Percentiles rank a stretch among this genome's conserved stretches.
Evolutionary conservation across 805 yeast species (phyloP).

Genomic region (Candida boidinii): DNA sequence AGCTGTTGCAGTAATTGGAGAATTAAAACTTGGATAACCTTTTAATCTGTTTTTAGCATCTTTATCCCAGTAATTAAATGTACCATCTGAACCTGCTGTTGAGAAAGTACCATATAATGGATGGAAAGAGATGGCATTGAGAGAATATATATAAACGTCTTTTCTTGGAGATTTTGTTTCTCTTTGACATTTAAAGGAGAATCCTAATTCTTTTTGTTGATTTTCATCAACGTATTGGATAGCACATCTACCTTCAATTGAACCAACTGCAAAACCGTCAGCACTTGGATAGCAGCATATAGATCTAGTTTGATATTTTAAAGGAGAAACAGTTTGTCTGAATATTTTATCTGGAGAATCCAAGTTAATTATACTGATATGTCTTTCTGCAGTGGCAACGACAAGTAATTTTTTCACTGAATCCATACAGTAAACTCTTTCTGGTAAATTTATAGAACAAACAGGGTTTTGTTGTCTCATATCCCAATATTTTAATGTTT

Average conservation of each 20-base stretch:
- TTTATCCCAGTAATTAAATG: conserved; percentile 93
- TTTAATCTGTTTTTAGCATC: conserved; percentile 83
- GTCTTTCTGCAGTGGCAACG: conserved; percentile 91
- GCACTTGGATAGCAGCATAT: conserved; percentile 86
- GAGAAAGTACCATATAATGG: conserved; percentile 86
- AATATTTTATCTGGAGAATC: conserved; percentile 78
- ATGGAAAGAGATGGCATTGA: conserved; percentile 77
- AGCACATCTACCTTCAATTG: conserved; percentile 93
- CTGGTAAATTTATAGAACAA: conserved; percentile 76
- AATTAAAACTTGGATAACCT: conserved; percentile 60
- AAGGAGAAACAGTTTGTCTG: conserved; percentile 64
- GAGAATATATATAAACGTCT: conserved; percentile 66
- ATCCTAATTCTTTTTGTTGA: conserved; percentile 64
- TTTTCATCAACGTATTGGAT: conserved; percentile 83
- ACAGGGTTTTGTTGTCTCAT: conserved; percentile 77
- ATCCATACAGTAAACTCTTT: conserved; percentile 87
- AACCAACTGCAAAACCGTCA: conserved; percentile 86
- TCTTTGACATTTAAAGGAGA: conserved; percentile 93
- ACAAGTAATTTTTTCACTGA: conserved; percentile 72
- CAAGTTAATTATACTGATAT: conserved; percentile 67
- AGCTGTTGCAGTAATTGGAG: conserved; percentile 65
- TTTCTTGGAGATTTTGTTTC: conserved; percentile 45
- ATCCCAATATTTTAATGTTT: conserved; percentile 93
- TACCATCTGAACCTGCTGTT: conserved; percentile 93
- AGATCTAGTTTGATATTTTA: conserved; percentile 83